Base-by-base conservation (phyloP, 2,329 filamentous ascomycete species). In the Aspergillus brunneoviolaceus region DNA sequence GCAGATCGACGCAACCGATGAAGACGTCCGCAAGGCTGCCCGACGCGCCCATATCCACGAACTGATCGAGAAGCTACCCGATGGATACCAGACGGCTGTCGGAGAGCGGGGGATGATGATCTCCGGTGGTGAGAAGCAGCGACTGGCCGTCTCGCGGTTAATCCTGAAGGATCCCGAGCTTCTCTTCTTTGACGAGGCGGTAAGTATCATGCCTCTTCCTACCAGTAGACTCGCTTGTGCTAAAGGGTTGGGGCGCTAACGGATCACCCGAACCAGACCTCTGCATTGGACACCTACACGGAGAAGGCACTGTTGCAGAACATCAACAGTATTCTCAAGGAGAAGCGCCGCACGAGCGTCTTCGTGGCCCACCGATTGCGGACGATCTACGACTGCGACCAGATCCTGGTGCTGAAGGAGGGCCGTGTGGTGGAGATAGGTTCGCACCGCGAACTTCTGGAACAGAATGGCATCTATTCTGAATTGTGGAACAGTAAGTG, bases 41-140 rank as follows among this genome's bases (percentile, higher is more conserved):
- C 87, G 88, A 70, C 85, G 92, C 57, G 94, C 95, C 2, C 87
- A 88, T 59, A 92, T 99, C 60, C 89, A 97, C 75, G 88, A 95
- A 49, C 91, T 89, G 55, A 89, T 96, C 62, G 81, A 85, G 58
- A 81, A 80, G n/a, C 88, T 96, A 73, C 92, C 91, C 1, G 89
- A 93, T n/a, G 91, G 92, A 16, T 96, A 98, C 74, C 79, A 88
- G 23, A 98, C 95, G 21, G 92, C 89, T 76, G 95, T 98, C 27
- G 94, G 94, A 56, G 94, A 97, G 80, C 85, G 94, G 51, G 93
- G 93, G 1, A 88, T 97, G 85, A 97, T 97, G 93, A 96, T 97
- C 49, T 96, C 91, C 0, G 93, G 91, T 2, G 93, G 93, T 33
- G 94, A 97, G 79, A 97, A 97, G 77, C 93, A 97, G 77, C 86